Base-by-base conservation (phyloP, 78 protist species). In the Dictyostelium purpureum region DNA sequence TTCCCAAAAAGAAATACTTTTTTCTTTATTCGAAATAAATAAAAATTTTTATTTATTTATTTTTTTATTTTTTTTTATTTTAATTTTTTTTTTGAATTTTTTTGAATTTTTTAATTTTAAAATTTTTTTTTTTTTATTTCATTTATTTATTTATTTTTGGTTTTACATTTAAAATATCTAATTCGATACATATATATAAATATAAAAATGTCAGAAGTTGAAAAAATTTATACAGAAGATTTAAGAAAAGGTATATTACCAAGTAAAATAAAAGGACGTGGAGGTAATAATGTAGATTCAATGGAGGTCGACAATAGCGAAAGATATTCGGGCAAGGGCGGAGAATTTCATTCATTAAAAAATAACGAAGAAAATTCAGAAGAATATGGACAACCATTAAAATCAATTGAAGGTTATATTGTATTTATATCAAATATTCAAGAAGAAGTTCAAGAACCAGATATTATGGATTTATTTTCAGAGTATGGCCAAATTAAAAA, bases 391-490 rank as follows among this genome's bases (percentile, higher is more conserved):
- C 43, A 54, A 80, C 90, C 88, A 70, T 26, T 65, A 12, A 61
- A 88, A 93, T 97, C 99, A 2, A 79, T 98, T 31, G 99, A 97
- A 67, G 99, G 99, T 16, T 98, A 95, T 95, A 96, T 97, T 71
- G 63, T 98, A n/a, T 87, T 97, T 14, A 94, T 95, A 24, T 61
- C 92, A 4, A 87, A 89, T 45, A 71, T 98, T 7, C 98, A 98
- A 87, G 98, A 97, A 66, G 99, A 98, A 57, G 97, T 97, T 12
- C 87, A 63, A 54, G 99, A 98, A 77, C 97, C 96, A 3, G 97
- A 96, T 70, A 19, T 98, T 31, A 59, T 76, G 40, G 98, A 96
- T 28, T 19, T 76, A 24, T 98, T 98, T 57, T 37, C 81, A 49
- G 99, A 98, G 11, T 94, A 76, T 28, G 99, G 99, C 9, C 89